phyloP scores from a whole-genome alignment of 2,329 filamentous ascomycete genomes.

The Clarireedia paspali region DNA sequence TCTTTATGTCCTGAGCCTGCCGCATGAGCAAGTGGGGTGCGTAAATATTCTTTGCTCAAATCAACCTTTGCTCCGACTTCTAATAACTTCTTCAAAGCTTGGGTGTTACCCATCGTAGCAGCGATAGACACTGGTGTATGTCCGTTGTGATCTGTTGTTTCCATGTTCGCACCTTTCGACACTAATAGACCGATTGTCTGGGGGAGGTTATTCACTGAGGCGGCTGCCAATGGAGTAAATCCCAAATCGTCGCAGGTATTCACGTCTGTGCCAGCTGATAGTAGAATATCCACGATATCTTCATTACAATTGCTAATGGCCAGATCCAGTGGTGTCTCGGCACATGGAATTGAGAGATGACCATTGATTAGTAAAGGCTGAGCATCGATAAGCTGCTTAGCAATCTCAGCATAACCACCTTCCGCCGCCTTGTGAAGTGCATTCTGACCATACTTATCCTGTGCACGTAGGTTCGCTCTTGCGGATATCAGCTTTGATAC shows the following conservation, averaged over 20 bases:
- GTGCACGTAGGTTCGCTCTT: not conserved
- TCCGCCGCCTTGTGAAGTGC: not conserved
- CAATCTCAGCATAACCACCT: not conserved
- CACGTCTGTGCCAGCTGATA: not conserved
- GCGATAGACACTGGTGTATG: not conserved
- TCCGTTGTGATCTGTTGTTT: not conserved
- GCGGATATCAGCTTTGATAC: not conserved
- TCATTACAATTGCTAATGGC: not conserved
- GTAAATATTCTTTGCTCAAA: not conserved
- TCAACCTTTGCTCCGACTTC: not conserved
- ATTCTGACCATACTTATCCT: not conserved
- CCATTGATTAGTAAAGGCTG: not conserved
- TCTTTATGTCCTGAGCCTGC: not conserved
- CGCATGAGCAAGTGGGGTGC: not conserved
- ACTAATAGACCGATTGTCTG: not conserved
- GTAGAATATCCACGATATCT: not conserved
- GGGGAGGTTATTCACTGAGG: not conserved
- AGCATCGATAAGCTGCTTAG: not conserved
- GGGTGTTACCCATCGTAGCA: not conserved
- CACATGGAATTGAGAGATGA: not conserved
- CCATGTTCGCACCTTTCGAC: not conserved
- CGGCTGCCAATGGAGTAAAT: not conserved
- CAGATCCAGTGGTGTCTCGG: not conserved
- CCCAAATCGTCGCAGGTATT: not conserved
- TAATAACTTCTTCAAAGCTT: not conserved